A percentile compares a stretch with the other conserved stretches of the same genome.
These are phyloP conservation scores for Paulownia fortunei DNA, from an alignment of 257 asterid species.

Conservation along the genomic window DNA sequence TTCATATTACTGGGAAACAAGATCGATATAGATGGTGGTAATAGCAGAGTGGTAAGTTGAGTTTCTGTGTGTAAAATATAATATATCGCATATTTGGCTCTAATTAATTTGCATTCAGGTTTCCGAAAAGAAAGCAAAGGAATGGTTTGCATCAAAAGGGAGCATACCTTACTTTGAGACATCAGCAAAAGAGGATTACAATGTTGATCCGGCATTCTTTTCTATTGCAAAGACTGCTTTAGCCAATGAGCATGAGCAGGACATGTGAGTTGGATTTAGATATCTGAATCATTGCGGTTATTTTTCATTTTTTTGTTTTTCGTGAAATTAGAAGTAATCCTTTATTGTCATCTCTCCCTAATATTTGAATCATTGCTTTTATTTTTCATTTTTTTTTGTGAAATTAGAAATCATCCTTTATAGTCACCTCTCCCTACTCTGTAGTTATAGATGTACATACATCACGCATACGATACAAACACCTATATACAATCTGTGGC, in stretches of 20 bases:
- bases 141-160: conserved; percentile 98
- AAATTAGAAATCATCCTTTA: neutral
- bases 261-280: conserved; percentile 79
- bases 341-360: neutral
- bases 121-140: conserved; percentile 92
- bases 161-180: conserved; percentile 96
- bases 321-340: neutral
- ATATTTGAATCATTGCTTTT: neutral
- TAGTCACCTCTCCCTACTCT: neutral
- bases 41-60: conserved; percentile 91
- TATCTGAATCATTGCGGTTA: neutral
- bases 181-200: conserved; percentile 96
- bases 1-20: conserved; percentile 95
- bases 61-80: conserved; percentile 8
- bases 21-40: conserved; percentile 97
- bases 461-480: neutral
- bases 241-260: conserved; percentile 93
- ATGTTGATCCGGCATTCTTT: conserved; percentile 92
- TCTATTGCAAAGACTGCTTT: conserved; percentile 92
- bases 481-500: too few relatives aligned
- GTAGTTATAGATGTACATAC: neutral
- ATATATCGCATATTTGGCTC: conserved; percentile 17
- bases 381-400: too few relatives aligned
- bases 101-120: conserved; percentile 56
- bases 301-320: too few relatives aligned